A percentile compares a stretch with the other conserved stretches of the same genome.
phyloP scores from a whole-genome alignment of 208 protist species.

The Acanthamoeba sp. region DNA sequence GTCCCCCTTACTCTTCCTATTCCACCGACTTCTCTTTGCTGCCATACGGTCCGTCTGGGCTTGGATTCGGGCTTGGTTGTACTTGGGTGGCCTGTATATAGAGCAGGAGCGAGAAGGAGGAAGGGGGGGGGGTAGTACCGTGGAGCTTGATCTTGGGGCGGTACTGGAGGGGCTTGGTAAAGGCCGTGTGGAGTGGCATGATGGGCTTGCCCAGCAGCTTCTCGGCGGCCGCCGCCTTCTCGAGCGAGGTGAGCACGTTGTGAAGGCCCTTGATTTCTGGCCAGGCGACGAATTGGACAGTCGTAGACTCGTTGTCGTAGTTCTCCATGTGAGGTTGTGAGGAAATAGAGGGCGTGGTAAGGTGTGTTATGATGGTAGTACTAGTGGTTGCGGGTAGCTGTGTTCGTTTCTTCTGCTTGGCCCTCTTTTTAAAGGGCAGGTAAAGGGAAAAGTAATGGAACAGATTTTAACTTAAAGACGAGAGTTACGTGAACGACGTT shows the following conservation, averaged over 20 bases:
- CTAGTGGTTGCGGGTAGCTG: no score
- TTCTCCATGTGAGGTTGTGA: neutral
- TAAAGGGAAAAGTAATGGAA: no score
- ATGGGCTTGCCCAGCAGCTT: constrained; percentile 10
- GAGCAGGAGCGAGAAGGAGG: neutral
- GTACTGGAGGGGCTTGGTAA: constrained; percentile 19
- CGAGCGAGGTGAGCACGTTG: constrained; percentile 47
- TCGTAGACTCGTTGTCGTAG: neutral
- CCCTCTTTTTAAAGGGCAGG: no score
- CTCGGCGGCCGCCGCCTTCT: neutral
- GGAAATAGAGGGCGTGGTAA: neutral
- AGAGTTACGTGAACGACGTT: no score
- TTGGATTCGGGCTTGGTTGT: neutral
- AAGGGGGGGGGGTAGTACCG: neutral
- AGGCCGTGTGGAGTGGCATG: constrained; percentile 4
- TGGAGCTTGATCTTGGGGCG: constrained; percentile 69
- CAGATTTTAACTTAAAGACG: no score
- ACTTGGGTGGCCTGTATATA: neutral
- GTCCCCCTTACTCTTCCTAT: constrained; percentile 65
- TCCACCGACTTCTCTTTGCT: constrained; percentile 58
- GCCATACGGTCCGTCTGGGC: no score
- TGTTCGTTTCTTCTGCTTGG: no score
- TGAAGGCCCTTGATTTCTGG: constrained; percentile 53
- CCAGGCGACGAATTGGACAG: constrained; percentile 23
- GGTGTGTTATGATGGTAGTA: neutral